phyloP scores from a whole-genome alignment of 176 grass and related monocot genomes.

The Aegilops tauschii region DNA sequence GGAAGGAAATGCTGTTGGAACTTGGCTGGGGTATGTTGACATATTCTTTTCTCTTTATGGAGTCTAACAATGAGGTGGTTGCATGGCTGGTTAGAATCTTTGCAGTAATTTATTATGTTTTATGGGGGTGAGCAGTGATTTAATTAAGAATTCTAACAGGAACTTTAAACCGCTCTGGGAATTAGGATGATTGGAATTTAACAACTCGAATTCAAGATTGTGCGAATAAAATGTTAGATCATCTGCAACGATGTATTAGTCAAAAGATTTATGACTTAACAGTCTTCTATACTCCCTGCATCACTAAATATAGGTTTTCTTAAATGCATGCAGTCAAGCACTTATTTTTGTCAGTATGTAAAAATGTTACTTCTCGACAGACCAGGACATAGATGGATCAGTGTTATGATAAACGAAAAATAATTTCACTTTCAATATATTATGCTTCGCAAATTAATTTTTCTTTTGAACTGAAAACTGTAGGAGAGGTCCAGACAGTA shows the following conservation, averaged over 20 bases:
- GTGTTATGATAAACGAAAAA: not conserved
- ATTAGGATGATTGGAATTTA: not conserved
- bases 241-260: not conserved
- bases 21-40: slow-evolving; percentile 60
- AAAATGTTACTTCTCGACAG: not conserved
- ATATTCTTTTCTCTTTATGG: not conserved
- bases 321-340: not conserved
- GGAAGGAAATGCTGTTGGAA: slow-evolving; percentile 62
- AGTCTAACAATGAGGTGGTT: not conserved
- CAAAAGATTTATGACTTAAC: not conserved
- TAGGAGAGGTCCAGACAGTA: not conserved
- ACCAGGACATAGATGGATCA: not conserved
- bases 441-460: not conserved
- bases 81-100: not conserved
- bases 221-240: not conserved
- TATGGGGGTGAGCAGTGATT: not conserved
- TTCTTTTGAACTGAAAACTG: not conserved
- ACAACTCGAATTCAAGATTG: not conserved
- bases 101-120: not conserved
- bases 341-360: not conserved
- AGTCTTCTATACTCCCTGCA: not conserved
- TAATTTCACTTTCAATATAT: not conserved
- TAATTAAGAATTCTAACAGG: not conserved
- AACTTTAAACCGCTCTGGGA: not conserved
- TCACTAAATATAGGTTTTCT: not conserved